A percentile compares a stretch with the other conserved stretches of the same genome.
Evolutionary conservation across 495 filamentous ascomycete genomes (phyloP).

Genomic region (Penicillium angulare): DNA sequence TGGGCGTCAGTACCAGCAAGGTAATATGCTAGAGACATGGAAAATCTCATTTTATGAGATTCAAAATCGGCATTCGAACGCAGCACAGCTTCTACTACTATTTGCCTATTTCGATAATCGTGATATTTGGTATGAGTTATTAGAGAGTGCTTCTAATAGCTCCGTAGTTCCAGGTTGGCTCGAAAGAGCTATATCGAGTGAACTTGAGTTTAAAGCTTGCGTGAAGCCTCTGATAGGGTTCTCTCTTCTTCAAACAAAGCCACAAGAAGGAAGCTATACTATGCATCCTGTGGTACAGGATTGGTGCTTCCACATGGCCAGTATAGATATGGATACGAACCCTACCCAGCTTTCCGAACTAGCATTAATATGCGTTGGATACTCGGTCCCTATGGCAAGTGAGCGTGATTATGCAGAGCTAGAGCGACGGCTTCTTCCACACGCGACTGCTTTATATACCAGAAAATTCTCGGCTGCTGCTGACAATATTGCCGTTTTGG

Average conservation of each 20-base stretch:
- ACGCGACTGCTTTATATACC: conserved; percentile 26
- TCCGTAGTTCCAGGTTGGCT: conserved; percentile 28
- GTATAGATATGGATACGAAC: conserved; percentile 6
- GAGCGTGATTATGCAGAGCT: conserved; percentile 22
- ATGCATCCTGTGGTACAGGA: conserved; percentile 37
- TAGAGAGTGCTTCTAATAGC: conserved; percentile 14
- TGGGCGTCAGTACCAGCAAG: conserved; percentile 32
- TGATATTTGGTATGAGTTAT: conserved; percentile 51
- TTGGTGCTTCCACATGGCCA: conserved; percentile 27
- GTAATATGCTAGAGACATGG: conserved; percentile 46
- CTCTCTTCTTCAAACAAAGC: conserved; percentile 27
- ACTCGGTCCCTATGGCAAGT: conserved; percentile 17
- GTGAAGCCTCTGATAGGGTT: conserved; percentile 31
- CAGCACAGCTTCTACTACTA: conserved; percentile 40
- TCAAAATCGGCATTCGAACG: conserved; percentile 25
- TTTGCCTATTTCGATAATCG: conserved; percentile 50
- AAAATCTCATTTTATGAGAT: conserved; percentile 42
- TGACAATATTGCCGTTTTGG: conserved; percentile 10
- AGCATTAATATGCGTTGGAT: conserved; percentile 26
- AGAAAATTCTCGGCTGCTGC: background rate
- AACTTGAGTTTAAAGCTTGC: conserved; percentile 27
- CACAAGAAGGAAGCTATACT: conserved; percentile 29
- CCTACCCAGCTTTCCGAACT: conserved; percentile 16
- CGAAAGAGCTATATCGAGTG: conserved; percentile 18
- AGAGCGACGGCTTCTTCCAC: conserved; percentile 37